phyloP scores from a whole-genome alignment of 2,329 filamentous ascomycete genomes.

The Colletotrichum sp. region DNA sequence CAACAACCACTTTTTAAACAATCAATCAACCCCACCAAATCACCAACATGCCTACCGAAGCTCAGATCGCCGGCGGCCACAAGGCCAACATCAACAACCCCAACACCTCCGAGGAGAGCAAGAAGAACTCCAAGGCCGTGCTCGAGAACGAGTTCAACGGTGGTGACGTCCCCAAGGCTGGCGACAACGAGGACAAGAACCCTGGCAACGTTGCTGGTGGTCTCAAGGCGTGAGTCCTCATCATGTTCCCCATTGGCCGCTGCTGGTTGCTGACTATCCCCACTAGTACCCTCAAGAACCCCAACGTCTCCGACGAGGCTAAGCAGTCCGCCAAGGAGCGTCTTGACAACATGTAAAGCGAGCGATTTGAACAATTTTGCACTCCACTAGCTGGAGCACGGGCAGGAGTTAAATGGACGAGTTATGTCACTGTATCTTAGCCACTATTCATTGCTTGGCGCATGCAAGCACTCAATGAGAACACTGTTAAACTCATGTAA shows the following conservation, averaged over 20 bases:
- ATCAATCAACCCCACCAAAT: background rate
- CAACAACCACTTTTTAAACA: background rate
- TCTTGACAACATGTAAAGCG: constrained; percentile 44
- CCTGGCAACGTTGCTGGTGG: constrained; percentile 57
- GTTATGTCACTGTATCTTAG: background rate
- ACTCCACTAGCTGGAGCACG: background rate
- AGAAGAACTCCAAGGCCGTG: constrained; percentile 58
- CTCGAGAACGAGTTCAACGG: constrained; percentile 56
- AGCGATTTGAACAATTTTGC: background rate
- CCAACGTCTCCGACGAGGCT: constrained; percentile 60
- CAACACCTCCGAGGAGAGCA: constrained; percentile 59
- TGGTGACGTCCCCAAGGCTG: constrained; percentile 37
- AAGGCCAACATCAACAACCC: constrained; percentile 65
- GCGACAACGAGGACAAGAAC: constrained; percentile 51
- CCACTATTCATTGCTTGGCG: background rate
- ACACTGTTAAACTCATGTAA: background rate
- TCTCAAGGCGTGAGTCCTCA: constrained; percentile 53
- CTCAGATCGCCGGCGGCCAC: constrained; percentile 61
- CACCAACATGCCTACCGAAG: constrained; percentile 51
- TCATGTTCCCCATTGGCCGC: no score
- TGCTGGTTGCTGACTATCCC: background rate
- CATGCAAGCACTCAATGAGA: background rate
- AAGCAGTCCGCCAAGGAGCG: constrained; percentile 60
- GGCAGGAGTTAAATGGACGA: background rate
- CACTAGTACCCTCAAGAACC: constrained; percentile 56